Evolutionary conservation across 805 yeast species (phyloP), one percentile per base, ranked within the genome.

Genomic region (Barnettozyma pratensis): DNA sequence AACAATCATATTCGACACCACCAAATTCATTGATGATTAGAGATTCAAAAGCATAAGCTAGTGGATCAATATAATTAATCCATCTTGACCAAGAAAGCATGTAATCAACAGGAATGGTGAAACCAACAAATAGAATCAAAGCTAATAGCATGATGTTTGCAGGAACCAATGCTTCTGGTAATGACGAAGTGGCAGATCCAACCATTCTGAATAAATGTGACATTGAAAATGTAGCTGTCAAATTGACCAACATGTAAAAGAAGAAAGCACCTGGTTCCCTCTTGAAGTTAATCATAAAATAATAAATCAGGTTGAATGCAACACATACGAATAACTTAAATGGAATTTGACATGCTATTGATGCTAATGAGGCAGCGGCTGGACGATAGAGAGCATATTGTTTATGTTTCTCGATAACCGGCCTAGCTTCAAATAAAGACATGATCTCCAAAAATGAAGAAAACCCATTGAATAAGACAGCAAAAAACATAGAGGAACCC

Each of bases 51-150:
- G 75, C 69, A 57, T 80, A 81, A 7, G 76, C 79, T 44, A 81
- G 62, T 2, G 86, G 86, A 54, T 81, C 72, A 41, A 81, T 55
- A 55, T 78, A 81, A 63, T 77, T 76, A 52, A 81, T 78, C 86
- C 85, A 81, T 54, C 80, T 70, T 35, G 81, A 75, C 86, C 86
- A 81, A 10, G 83, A 81, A 54, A 73, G 70, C 79, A 80, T 79
- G 44, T 72, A 61, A 6, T 75, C 72, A 32, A 75, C 73, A 30
- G 85, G 86, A 50, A 80, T 67, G 26, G 75, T 79, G 66, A 80
- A 81, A 37, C 85, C 85, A 6, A 80, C 72, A 58, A 71, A 80
- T 59, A 77, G 69, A 19, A 75, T 64, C 58, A 80, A 57, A 6
- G 74, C 75, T 39, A 76, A 64, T 50, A 81, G 62, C 47, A 80